phyloP scores from a whole-genome alignment of 2,329 filamentous ascomycete species.

The Clarireedia hainanense region DNA sequence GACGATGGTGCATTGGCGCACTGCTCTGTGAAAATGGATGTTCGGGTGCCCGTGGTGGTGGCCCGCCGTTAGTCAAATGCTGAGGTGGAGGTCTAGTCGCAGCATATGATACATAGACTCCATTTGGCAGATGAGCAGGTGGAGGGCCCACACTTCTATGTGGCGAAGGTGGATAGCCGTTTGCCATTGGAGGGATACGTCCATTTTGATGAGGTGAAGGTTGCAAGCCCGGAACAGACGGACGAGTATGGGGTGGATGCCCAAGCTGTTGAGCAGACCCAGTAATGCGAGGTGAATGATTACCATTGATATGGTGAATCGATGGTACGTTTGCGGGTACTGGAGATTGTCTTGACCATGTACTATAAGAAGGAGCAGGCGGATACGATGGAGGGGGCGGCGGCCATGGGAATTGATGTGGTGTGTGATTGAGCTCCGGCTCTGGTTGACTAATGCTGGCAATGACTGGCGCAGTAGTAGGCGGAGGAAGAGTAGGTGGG shows the following conservation, averaged over 20 bases:
- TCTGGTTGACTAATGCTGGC: slow-evolving; percentile 23
- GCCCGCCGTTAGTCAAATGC: slow-evolving; percentile 29
- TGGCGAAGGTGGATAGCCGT: slow-evolving; percentile 33
- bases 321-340: slow-evolving; percentile 38
- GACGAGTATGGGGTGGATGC: slow-evolving; percentile 18
- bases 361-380: slow-evolving; percentile 33
- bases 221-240: slow-evolving; percentile 23
- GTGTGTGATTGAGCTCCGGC: slow-evolving; percentile 14
- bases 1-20: slow-evolving; percentile 37
- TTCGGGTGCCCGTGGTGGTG: slow-evolving; percentile 37
- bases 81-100: slow-evolving; percentile 28
- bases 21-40: slow-evolving; percentile 39
- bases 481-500: slow-evolving; percentile 20
- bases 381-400: slow-evolving; percentile 35
- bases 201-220: slow-evolving; percentile 38
- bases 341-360: slow-evolving; percentile 45
- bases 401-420: slow-evolving; percentile 24
- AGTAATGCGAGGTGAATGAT: slow-evolving; percentile 22
- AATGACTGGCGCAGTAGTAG: slow-evolving; percentile 18
- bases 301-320: slow-evolving; percentile 43
- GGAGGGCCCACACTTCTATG: slow-evolving; percentile 18
- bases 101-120: slow-evolving; percentile 23
- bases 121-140: slow-evolving; percentile 23
- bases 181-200: slow-evolving; percentile 36
- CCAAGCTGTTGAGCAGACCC: slow-evolving; percentile 24